A percentile compares a stretch with the other conserved stretches of the same genome.
These are phyloP conservation scores for Lagenaria siceraria DNA, from an alignment of 306 rosid genomes.

Conservation along the genomic window DNA sequence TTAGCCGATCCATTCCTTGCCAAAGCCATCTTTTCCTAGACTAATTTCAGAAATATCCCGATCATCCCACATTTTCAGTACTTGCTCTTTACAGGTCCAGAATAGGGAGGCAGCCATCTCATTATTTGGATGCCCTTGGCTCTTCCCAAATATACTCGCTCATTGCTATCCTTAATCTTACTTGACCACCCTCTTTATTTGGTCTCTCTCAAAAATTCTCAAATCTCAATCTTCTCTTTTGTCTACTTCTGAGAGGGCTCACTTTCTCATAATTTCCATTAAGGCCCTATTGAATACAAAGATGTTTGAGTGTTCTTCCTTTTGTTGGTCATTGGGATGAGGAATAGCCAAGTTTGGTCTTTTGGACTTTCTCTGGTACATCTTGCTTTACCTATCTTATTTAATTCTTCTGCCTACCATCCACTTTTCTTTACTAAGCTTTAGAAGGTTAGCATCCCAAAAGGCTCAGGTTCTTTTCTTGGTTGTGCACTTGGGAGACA, in stretches of 20 bases:
- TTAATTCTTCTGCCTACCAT: background rate
- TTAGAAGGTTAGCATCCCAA: background rate
- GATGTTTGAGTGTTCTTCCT: background rate
- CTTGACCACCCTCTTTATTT: background rate
- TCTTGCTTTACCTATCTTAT: background rate
- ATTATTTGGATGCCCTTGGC: no score
- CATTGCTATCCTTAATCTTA: no score
- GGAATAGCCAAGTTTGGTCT: background rate
- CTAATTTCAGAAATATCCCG: no score
- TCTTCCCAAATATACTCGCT: no score
- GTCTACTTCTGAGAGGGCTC: background rate
- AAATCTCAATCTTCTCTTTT: background rate
- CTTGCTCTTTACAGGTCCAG: no score
- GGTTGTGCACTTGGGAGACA: background rate
- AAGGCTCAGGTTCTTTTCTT: background rate
- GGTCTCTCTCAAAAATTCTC: background rate
- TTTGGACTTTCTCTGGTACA: background rate
- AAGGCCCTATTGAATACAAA: background rate
- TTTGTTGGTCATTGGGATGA: background rate
- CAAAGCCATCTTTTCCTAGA: no score
- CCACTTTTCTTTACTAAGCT: background rate
- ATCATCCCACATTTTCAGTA: no score
- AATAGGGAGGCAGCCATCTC: no score
- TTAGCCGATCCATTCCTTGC: no score
- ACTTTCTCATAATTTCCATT: background rate